Base-by-base conservation (phyloP, 257 asterid species). In the Leonotis leonurus region DNA sequence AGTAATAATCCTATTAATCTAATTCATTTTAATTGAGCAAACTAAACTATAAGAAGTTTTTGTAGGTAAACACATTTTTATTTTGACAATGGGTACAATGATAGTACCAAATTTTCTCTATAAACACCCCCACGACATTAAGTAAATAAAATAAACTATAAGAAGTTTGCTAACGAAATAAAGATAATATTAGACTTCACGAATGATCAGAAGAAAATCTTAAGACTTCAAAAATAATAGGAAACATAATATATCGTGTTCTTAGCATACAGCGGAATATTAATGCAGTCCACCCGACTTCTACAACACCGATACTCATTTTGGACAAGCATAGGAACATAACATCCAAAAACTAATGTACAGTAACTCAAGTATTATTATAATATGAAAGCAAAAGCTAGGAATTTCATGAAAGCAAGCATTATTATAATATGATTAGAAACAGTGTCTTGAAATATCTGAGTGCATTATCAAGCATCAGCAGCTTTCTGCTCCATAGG, bases 401-500 rank as follows among this genome's bases (percentile, higher is more conserved):
- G 33, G 13, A 7, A 13, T 22, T 41, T 56, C 30, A 44, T 11
- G 21, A 24, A 7, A 20, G 54, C 46, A 60, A 43, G 29, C 33
- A 22, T 45, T 54, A 20, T 55, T 55, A 8, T 18, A 40, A 30
- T 43, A 62, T 57, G 46, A 64, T 37, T 12, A 35, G 73, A 14
- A 64, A 45, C 59, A 22, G 26, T 9, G 4, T 6, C 12, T 57
- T 35, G 17, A 41, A 48, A 17, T 56, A 51, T n/a, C 36, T 24
- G 30, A 18, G 30, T 16, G 26, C 65, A 51, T 69, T 27, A 62
- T 79, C 85, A 85, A 61, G 79, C 86, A 66, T 70, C 83, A 57
- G 80, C 89, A 62, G 79, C 86, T 61, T 78, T 78, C 62, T 62
- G 80, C 64, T 67, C 80, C 41, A 49, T 5, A n/a, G 79, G 64